phyloP scores from a whole-genome alignment of 768 basidiomycete species.

The Lactarius sp. region DNA sequence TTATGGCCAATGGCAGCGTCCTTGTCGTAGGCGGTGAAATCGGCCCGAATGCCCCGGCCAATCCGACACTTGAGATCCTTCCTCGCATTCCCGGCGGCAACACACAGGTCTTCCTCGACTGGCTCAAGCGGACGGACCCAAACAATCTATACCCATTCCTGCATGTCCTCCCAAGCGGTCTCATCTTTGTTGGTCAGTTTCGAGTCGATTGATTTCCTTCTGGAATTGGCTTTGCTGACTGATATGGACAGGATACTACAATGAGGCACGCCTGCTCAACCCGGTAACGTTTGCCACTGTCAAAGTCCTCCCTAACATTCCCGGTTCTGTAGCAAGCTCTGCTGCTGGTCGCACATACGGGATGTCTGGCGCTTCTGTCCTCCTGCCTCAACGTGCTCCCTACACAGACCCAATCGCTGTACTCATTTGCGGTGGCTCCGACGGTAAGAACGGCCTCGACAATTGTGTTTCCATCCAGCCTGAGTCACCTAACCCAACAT shows the following conservation, averaged over 20 bases:
- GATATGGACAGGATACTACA: conserved; percentile 52
- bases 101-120: conserved; percentile 58
- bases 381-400: conserved; percentile 66
- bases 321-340: conserved; percentile 67
- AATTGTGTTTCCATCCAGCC: conserved; percentile 70
- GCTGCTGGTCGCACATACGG: conserved; percentile 76
- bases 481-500: conserved; percentile 54
- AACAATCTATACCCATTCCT: conserved; percentile 80
- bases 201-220: neutral
- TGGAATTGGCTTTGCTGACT: neutral
- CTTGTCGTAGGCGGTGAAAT: conserved; percentile 71
- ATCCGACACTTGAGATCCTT: conserved; percentile 59
- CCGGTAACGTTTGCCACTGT: conserved; percentile 60
- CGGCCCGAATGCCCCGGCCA: conserved; percentile 60
- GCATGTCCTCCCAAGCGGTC: conserved; percentile 61
- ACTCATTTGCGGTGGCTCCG: conserved; percentile 74
- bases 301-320: conserved; percentile 60
- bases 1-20: conserved; percentile 69
- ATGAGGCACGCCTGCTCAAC: conserved; percentile 73
- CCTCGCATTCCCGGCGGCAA: conserved; percentile 61
- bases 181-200: conserved; percentile 61
- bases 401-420: conserved; percentile 69
- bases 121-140: conserved; percentile 66
- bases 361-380: conserved; percentile 62
- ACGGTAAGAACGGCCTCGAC: conserved; percentile 51